A percentile compares a stretch with the other conserved stretches of the same genome.
Evolutionary conservation across 495 filamentous ascomycete genomes (phyloP).

Genomic region (Aspergillus bertholletiae): DNA sequence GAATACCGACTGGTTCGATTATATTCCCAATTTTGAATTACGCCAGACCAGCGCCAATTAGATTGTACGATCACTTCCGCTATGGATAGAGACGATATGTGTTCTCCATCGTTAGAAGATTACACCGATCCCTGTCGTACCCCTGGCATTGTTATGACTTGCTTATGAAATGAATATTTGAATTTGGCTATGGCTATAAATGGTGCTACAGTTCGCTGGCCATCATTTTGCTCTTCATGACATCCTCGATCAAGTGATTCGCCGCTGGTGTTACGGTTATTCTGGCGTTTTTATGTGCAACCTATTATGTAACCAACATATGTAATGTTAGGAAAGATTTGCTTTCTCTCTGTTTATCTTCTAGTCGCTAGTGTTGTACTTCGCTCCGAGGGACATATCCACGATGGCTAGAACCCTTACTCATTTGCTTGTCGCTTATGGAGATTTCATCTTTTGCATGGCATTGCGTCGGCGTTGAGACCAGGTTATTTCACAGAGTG

Average conservation of each 20-base stretch:
- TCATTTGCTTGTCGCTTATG: background rate
- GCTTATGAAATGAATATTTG: conserved; percentile 7
- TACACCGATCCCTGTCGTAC: background rate
- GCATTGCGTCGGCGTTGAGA: conserved; percentile 6
- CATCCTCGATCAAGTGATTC: background rate
- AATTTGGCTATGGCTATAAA: conserved; percentile 1
- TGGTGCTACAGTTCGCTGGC: background rate
- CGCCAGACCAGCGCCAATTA: conserved; percentile 41
- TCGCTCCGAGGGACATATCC: background rate
- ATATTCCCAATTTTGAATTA: conserved; percentile 72
- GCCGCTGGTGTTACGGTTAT: background rate
- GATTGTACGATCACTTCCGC: background rate
- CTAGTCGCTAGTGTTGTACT: background rate
- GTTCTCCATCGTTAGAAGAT: background rate
- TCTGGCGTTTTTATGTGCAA: no score
- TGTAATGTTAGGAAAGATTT: background rate
- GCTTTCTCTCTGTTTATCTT: conserved; percentile 8
- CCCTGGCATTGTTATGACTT: conserved; percentile 4
- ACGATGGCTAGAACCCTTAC: background rate
- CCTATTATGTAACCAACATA: conserved; percentile 1
- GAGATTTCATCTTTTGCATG: background rate
- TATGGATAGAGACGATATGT: background rate
- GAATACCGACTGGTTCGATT: conserved; percentile 72
- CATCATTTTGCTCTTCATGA: background rate
- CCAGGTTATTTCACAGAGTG: background rate